Base-by-base conservation (phyloP, 2,329 filamentous ascomycete species). In the Monilinia aucupariae region DNA sequence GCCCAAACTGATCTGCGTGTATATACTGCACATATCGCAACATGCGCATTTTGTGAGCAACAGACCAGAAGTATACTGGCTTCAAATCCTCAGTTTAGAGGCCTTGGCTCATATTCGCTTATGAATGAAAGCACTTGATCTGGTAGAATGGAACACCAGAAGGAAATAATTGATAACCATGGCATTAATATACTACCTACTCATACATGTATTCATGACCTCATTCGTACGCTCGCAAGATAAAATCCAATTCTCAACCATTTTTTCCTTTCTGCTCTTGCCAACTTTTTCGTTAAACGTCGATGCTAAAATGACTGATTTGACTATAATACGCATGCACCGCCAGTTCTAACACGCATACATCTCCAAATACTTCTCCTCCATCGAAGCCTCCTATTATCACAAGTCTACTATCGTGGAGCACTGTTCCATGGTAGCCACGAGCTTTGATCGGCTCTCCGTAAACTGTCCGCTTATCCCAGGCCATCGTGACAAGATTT, bases 251-350 rank as follows among this genome's bases (percentile, higher is more conserved):
- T n/a, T 50, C 50, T 22, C 50, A 25, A 61, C 55, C 59, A 60
- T 47, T 47, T 60, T 60, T 63, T 60, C 61, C 54, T 60, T 60
- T 37, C 30, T 39, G 27, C 39, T 50, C 48, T 47, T 37, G 25
- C 30, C 45, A 45, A 39, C 39, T 63, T 55, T 48, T 49, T 47
- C 47, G 48, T 39, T 64, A 87, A 64, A 89, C 84, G 70, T 88
- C 85, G 69, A 89, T 88, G 47, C 80, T 85, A 68, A 89, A 89
- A 74, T 89, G 85, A 72, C 85, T 88, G 71, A 89, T 89, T 75
- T 89, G 86, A 66, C 85, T 88, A 71, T 88, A 89, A 72, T 89
- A 89, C 45, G 86, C 83, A 74, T 88, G 86, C 13, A 89, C 85
- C 2, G 85, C 86, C 69, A 89, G 75, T 75, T 89, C 86, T 61